phyloP scores from a whole-genome alignment of 2,329 filamentous ascomycete species.

The Fusarium sp. region DNA sequence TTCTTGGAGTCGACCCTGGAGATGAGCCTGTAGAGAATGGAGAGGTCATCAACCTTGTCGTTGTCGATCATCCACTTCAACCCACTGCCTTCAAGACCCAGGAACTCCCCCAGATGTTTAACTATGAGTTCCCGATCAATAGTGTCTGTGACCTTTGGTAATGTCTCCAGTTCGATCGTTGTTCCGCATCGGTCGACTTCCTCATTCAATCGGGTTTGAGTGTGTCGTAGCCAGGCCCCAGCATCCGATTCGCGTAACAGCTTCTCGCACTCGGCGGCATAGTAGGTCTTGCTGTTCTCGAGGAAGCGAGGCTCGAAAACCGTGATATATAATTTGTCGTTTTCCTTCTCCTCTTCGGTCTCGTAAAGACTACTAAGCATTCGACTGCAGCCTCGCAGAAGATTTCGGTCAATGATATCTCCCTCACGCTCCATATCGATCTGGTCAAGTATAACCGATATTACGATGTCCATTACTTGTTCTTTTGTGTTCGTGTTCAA shows the following conservation, averaged over 20 bases:
- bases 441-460: conserved; percentile 87
- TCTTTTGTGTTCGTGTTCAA: conserved; percentile 60
- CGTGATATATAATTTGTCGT: conserved; percentile 84
- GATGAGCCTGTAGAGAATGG: conserved; percentile 85
- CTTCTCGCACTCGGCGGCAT: conserved; percentile 78
- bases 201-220: conserved; percentile 79
- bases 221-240: conserved; percentile 82
- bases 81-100: conserved; percentile 86
- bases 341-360: conserved; percentile 80
- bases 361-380: conserved; percentile 94
- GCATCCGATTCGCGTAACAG: conserved; percentile 84
- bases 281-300: conserved; percentile 77
- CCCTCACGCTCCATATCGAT: conserved; percentile 93
- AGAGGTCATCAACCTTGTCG: conserved; percentile 81
- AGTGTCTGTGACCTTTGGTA: conserved; percentile 78
- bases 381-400: conserved; percentile 84
- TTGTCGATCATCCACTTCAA: conserved; percentile 93
- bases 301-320: conserved; percentile 86
- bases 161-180: conserved; percentile 79
- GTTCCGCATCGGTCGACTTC: conserved; percentile 87
- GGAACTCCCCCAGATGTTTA: conserved; percentile 81
- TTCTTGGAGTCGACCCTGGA: conserved; percentile 82
- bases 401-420: conserved; percentile 84
- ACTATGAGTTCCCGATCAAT: conserved; percentile 85
- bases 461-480: conserved; percentile 79